A percentile compares a stretch with the other conserved stretches of the same genome.
These are phyloP conservation scores for Choiromyces venosus DNA, from an alignment of 495 filamentous ascomycete species.

Conservation along the genomic window DNA sequence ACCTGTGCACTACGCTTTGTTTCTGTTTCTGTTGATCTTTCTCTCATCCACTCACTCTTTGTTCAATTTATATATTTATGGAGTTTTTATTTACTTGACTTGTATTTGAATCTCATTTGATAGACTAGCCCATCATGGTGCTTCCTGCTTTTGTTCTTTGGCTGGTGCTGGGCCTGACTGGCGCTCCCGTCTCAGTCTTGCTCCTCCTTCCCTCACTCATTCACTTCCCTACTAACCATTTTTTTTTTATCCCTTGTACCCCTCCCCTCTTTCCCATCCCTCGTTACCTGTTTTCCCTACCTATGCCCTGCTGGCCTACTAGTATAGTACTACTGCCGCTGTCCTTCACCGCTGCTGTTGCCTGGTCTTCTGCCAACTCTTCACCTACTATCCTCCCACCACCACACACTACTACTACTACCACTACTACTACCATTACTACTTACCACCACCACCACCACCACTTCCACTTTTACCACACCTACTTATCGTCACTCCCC, in stretches of 20 bases:
- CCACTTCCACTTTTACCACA: not conserved
- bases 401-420: not conserved
- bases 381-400: not conserved
- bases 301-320: not conserved
- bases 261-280: constrained; percentile 5
- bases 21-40: constrained; percentile 33
- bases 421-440: not conserved
- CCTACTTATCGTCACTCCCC: constrained; percentile 2
- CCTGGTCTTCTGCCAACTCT: not conserved
- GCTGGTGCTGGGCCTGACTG: not conserved
- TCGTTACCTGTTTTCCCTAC: not conserved
- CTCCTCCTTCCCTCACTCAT: not conserved
- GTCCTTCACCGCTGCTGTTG: not conserved
- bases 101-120: not conserved
- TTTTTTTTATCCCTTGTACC: constrained; percentile 2
- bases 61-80: not conserved
- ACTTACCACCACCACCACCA: not conserved
- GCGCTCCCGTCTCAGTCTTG: constrained; percentile 3
- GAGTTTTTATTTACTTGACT: not conserved
- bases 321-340: not conserved
- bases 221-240: not conserved
- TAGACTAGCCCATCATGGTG: not conserved
- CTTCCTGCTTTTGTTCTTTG: not conserved
- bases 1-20: constrained; percentile 29
- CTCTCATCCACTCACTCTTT: not conserved